Conservation (phyloP, 1,284 basidiomycete species). For the Cutaneotrichosporon sp. region DNA sequence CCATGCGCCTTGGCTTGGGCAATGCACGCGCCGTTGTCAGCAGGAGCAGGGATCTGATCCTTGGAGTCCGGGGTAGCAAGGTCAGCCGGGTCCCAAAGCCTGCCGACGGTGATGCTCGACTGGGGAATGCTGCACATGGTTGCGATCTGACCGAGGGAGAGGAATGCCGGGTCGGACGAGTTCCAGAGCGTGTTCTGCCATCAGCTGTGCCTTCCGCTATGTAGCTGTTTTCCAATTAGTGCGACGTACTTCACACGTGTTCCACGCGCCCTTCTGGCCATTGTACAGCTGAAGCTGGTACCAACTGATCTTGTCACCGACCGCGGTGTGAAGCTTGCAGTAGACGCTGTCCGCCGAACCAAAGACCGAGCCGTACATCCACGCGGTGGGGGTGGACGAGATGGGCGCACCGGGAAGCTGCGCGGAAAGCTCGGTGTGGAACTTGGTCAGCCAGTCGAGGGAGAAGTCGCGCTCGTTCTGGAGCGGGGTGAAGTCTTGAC, state of each 20-base stretch:
- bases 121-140: constrained; percentile 22
- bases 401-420: constrained; percentile 44
- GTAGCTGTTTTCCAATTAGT: not conserved
- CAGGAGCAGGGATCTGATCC: constrained; percentile 19
- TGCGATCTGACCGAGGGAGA: constrained; percentile 21
- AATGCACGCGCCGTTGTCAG: constrained; percentile 20
- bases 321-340: constrained; percentile 39
- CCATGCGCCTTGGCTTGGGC: constrained; percentile 15
- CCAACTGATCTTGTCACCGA: constrained; percentile 32
- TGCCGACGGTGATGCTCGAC: constrained; percentile 20
- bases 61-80: constrained; percentile 17
- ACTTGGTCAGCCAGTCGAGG: constrained; percentile 30
- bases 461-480: constrained; percentile 17
- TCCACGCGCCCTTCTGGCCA: constrained; percentile 21
- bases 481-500: constrained; percentile 21
- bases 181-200: constrained; percentile 15
- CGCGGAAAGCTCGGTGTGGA: constrained; percentile 47
- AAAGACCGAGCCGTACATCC: constrained; percentile 25
- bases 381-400: constrained; percentile 39
- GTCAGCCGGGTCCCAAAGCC: constrained; percentile 22
- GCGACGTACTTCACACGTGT: constrained; percentile 24
- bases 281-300: constrained; percentile 55
- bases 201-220: not conserved
- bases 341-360: constrained; percentile 34
- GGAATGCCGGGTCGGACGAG: constrained; percentile 18